Conservation (phyloP, 129 eudicot species). For the Artemisia tridentata region DNA sequence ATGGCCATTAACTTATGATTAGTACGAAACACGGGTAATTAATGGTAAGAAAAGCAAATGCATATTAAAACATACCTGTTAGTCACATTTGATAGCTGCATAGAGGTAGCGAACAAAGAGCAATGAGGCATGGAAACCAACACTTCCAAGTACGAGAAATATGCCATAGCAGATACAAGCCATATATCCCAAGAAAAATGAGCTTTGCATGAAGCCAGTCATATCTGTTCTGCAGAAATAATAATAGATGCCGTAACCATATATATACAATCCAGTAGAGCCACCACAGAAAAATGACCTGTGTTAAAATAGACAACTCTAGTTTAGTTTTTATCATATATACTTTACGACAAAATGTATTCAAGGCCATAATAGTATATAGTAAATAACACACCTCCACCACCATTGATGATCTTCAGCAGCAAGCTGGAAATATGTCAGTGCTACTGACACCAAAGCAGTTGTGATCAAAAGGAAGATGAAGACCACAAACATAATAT, state of each 20-base stretch:
- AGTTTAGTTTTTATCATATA: too few species aligned
- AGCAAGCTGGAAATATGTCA: conserved; percentile 79
- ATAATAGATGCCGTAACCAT: neutral
- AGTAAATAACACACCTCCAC: conserved; percentile 24
- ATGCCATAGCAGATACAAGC: conserved; percentile 4
- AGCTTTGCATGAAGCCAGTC: conserved; percentile 5
- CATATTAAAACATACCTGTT: neutral
- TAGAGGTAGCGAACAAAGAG: conserved; percentile 1
- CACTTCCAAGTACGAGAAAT: neutral
- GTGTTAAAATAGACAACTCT: neutral
- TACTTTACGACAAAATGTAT: too few species aligned
- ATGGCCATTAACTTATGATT: too few species aligned
- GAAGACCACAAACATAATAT: conserved; percentile 60
- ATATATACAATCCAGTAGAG: neutral
- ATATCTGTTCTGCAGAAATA: neutral
- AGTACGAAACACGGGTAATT: too few species aligned
- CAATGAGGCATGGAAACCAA: neutral
- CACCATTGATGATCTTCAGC: conserved; percentile 57
- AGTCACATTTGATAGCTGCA: neutral
- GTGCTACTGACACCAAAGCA: conserved; percentile 69
- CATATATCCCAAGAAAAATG: conserved; percentile 8
- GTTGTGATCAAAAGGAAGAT: conserved; percentile 65
- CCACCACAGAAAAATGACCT: conserved; percentile 3
- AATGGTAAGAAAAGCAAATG: too few species aligned
- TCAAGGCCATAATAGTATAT: too few species aligned